Conservation (phyloP, 1,139 yeast species). For the Yamadazyma dushanensis region DNA sequence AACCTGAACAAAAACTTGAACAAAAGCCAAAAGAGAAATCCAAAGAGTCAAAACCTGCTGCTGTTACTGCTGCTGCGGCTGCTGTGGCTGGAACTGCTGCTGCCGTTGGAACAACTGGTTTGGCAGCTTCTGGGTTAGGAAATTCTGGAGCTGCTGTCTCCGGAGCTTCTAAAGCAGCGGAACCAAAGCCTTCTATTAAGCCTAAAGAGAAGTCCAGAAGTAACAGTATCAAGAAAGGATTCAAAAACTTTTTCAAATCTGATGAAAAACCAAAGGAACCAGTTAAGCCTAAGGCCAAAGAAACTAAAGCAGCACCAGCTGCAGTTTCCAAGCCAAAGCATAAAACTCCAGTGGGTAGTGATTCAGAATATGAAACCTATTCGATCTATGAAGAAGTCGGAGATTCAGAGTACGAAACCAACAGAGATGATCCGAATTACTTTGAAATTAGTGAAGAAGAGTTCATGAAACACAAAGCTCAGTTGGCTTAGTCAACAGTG, state of each 20-base stretch:
- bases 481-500: constrained; percentile 3
- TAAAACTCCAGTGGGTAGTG: constrained; percentile 11
- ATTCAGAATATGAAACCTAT: constrained; percentile 32
- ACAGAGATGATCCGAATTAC: constrained; percentile 51
- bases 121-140: constrained; percentile 13
- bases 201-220: constrained; percentile 13
- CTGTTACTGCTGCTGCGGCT: constrained; percentile 10
- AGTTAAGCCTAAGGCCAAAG: constrained; percentile 7
- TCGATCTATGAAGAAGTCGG: constrained; percentile 54
- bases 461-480: constrained; percentile 26
- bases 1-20: constrained; percentile 9
- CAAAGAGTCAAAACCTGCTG: neutral
- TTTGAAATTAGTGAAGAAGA: constrained; percentile 44
- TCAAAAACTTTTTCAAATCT: constrained; percentile 12
- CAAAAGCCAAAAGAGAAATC: neutral
- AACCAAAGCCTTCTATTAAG: constrained; percentile 4
- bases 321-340: constrained; percentile 10
- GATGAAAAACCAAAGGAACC: constrained; percentile 7
- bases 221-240: constrained; percentile 14
- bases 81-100: constrained; percentile 13
- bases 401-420: constrained; percentile 45
- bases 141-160: constrained; percentile 11
- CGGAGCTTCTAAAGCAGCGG: constrained; percentile 6
- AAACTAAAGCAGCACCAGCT: constrained; percentile 8
- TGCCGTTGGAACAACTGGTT: constrained; percentile 12